Evolutionary conservation across 2,329 filamentous ascomycete species (phyloP), one percentile per base, ranked within the genome.

Genomic region (Cladorrhinum sp.): DNA sequence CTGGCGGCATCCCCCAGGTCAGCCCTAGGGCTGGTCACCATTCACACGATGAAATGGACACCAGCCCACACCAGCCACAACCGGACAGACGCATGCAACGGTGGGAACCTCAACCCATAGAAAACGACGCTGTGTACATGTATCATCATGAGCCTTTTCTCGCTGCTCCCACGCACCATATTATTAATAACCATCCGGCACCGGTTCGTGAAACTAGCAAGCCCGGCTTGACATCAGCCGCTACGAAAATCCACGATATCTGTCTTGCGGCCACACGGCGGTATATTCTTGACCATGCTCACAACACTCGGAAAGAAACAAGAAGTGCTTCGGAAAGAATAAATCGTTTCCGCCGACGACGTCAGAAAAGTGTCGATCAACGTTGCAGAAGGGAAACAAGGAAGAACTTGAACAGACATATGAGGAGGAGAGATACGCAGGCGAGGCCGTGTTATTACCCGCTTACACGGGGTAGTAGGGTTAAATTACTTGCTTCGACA

Each of bases 211-310:
- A 54, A 23, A 1, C 52, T 16, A 18, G 14, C 30, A 30, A 36
- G 23, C 18, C 52, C 7, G n/a, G 12, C 16, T 4, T 54, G 16
- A 36, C 30, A n/a, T 18, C 23, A 20, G 8, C 36, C 9, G 36
- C 36, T 8, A 8, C 24, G 1, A n/a, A 28, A 20, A 39, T 62
- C 16, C 30, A 61, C 21, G 24, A 53, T 10, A 63, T 61, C 23
- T 63, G 63, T 52, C 57, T 65, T 9, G 50, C 28, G n/a, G 63
- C 63, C 18, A 65, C 50, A 0, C 36, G 63, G 28, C 21, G 51
- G 46, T 63, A 61, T 36, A 58, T 65, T n/a, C n/a, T n/a, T n/a
- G n/a, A n/a, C 24, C 12, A 24, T 4, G 30, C 53, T 1, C 53
- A 64, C 51, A 33, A 20, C 10, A 10, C 26, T 6, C 30, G n/a